These are phyloP conservation scores for Rhynchospora breviuscula DNA, from an alignment of 176 grass and related monocot genomes.

Conservation along the genomic window DNA sequence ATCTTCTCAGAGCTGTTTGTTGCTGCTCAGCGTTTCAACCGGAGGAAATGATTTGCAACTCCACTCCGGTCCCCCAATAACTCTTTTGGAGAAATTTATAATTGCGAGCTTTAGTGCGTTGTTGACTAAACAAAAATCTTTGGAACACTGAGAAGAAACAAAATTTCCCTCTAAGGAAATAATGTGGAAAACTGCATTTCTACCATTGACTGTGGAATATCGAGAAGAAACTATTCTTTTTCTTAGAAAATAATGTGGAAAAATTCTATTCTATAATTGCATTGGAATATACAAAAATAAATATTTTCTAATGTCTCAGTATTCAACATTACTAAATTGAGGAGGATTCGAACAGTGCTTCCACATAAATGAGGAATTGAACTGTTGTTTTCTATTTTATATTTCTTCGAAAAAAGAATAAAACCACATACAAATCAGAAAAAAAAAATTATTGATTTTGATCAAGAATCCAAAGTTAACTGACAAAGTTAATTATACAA, in stretches of 20 bases:
- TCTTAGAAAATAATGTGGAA: not conserved
- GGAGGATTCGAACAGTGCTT: no score
- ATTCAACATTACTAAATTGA: no score
- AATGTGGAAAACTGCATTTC: not conserved
- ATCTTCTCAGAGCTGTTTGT: not conserved
- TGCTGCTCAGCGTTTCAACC: not conserved
- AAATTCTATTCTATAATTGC: no score
- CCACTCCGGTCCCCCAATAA: not conserved
- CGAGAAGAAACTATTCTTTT: not conserved
- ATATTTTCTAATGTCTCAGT: no score
- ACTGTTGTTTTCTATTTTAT: no score
- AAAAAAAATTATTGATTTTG: no score
- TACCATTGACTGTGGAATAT: not conserved
- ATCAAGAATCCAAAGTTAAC: no score
- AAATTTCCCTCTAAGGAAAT: not conserved
- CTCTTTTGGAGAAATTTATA: not conserved
- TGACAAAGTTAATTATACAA: no score
- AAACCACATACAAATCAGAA: no score
- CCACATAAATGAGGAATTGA: no score
- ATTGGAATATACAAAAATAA: no score
- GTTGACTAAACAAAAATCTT: not conserved
- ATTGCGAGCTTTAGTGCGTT: not conserved
- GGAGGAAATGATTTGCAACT: not conserved
- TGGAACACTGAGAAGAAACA: not conserved
- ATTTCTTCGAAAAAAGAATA: no score